phyloP scores from a whole-genome alignment of 305 asterid species.

The Fraxinus dipetala region DNA sequence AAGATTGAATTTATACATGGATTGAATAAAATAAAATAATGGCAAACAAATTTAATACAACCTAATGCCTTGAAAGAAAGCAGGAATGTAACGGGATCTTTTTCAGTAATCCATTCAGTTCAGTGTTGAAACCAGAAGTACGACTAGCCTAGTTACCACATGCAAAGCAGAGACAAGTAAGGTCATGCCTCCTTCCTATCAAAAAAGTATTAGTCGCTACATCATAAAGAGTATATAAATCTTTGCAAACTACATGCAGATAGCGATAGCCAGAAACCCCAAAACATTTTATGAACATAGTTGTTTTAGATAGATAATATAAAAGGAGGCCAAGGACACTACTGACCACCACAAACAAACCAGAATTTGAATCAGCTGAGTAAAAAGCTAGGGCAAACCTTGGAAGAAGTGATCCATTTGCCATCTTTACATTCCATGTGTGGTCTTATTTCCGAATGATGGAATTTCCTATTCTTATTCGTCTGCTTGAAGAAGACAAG shows the following conservation, averaged over 20 bases:
- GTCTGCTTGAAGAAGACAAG: slow-evolving; percentile 45
- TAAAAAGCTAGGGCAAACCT: slow-evolving; percentile 40
- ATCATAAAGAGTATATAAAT: slow-evolving; percentile 16
- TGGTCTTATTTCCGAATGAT: slow-evolving; percentile 53
- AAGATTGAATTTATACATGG: not conserved
- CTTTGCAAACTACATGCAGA: slow-evolving; percentile 24
- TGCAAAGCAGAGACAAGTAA: slow-evolving; percentile 35
- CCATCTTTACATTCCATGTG: slow-evolving; percentile 81
- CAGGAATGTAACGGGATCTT: not conserved
- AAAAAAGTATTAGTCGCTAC: slow-evolving; percentile 19
- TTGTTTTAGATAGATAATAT: not conserved
- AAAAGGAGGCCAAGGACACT: not conserved
- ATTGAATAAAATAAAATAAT: not conserved
- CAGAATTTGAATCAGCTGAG: slow-evolving; percentile 3
- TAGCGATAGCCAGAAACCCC: slow-evolving; percentile 6
- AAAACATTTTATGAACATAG: not conserved
- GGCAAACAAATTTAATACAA: not conserved
- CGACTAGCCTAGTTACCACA: slow-evolving; percentile 28
- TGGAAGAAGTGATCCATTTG: slow-evolving; percentile 66
- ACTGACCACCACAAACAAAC: not conserved
- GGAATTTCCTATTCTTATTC: slow-evolving; percentile 40
- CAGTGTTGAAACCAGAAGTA: slow-evolving; percentile 18
- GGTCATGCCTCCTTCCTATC: slow-evolving; percentile 22
- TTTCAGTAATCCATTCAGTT: slow-evolving; percentile 10
- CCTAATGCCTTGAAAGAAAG: slow-evolving; percentile 4